These are phyloP conservation scores for Kalmanozyma brasiliensis DNA, from an alignment of 1,284 basidiomycete genomes.

Conservation along the genomic window DNA sequence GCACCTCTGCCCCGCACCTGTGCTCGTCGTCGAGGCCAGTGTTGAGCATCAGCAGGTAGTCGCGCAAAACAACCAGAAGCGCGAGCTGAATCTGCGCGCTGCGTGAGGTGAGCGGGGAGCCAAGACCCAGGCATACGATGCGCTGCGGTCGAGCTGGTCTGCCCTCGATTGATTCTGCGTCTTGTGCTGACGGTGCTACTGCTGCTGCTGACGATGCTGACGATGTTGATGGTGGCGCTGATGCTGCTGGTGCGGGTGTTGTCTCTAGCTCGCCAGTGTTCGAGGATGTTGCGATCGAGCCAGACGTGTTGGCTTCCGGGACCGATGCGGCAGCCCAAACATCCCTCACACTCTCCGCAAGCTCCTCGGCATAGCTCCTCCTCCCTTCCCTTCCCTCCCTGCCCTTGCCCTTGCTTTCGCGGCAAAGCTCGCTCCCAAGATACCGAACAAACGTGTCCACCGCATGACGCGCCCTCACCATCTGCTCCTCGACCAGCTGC, in stretches of 20 bases:
- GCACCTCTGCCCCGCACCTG: not conserved
- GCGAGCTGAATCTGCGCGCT: conserved; percentile 42
- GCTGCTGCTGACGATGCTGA: too few species aligned
- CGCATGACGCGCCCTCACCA: conserved; percentile 1
- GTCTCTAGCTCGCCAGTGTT: too few species aligned
- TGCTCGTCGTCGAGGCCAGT: not conserved
- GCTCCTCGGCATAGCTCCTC: conserved; percentile 5
- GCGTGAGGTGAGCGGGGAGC: conserved; percentile 10
- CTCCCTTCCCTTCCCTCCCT: not conserved
- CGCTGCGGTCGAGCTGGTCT: conserved; percentile 1
- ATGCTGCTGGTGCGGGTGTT: too few species aligned
- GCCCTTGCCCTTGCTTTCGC: not conserved
- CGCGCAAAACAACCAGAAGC: conserved; percentile 20
- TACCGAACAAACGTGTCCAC: conserved; percentile 17
- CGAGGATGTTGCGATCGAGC: too few species aligned
- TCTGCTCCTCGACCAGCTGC: not conserved
- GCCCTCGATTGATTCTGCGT: not conserved
- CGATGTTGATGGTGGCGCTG: not conserved
- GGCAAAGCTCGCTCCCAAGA: not conserved
- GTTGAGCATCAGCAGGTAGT: not conserved
- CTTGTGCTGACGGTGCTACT: not conserved
- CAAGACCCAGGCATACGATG: conserved; percentile 35
- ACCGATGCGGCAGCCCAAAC: conserved; percentile 14
- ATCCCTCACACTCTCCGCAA: not conserved
- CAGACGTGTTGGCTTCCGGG: too few species aligned